Base-by-base conservation (phyloP, 2,329 filamentous ascomycete genomes). In the Trichoderma hamatum region DNA sequence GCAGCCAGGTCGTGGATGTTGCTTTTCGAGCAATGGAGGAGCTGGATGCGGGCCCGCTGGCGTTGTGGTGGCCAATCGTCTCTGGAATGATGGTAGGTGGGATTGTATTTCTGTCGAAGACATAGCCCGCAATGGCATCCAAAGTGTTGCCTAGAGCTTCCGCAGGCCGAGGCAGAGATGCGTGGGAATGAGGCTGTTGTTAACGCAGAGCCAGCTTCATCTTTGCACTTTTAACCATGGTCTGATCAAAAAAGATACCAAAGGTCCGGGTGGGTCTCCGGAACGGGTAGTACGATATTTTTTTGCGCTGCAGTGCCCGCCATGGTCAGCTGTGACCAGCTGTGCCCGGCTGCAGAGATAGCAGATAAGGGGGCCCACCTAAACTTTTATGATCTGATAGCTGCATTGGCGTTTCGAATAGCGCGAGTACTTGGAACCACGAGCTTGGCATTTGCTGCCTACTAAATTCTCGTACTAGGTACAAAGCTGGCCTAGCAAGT, bases 201-300 rank as follows among this genome's bases (percentile, higher is more conserved):
- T 55, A 70, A 58, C 13, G 51, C 51, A 65, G 43, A 36, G 52
- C 24, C 62, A 62, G 46, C 68, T 56, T 46, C 68, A 70, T 70
- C 68, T 60, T 70, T 36, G 21, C 52, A 64, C 56, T 70, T 69
- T 62, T 62, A 54, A 39, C 30, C 58, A 67, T 69, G 65, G 58
- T 60, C 46, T 60, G 69, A 70, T 70, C 34, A 32, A 69, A 68
- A 70, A 70, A 70, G 60, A 69, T 63, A 63, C 69, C 54, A 58
- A 52, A 51, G 64, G 43, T 61, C 68, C 55, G 64, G 56, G 63
- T 61, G 68, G 63, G 68, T 56, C 55, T 55, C 66, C 63, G 64
- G 49, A 51, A 16, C 39, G 39, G 39, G 51, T 43, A 43, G 56
- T 43, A 43, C 56, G 56, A 59, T 43, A n/a, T 43, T 59, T 26